Percentiles rank a stretch among this genome's conserved stretches.
Conservation (phyloP, 2,329 filamentous ascomycete species). For the Colletotrichum sp. region DNA sequence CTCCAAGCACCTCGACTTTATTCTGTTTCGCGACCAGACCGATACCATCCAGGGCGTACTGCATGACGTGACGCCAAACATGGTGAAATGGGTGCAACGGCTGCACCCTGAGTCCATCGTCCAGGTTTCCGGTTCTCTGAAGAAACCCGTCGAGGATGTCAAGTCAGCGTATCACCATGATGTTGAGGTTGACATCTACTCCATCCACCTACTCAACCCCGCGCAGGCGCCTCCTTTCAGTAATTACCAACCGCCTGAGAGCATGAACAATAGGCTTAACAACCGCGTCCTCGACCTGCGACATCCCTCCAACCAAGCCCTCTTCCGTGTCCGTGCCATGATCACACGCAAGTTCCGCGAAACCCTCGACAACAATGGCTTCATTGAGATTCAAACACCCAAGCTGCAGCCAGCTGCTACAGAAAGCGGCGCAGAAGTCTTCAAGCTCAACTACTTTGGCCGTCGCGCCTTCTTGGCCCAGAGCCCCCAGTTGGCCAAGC, state of each 20-base stretch:
- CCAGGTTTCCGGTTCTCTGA: constrained; percentile 75
- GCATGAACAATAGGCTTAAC: constrained; percentile 29
- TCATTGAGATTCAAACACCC: constrained; percentile 93
- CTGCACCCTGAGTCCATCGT: constrained; percentile 80
- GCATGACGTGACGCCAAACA: constrained; percentile 60
- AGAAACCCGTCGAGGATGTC: constrained; percentile 75
- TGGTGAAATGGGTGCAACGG: constrained; percentile 88
- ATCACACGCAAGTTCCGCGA: constrained; percentile 81
- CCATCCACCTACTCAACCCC: constrained; percentile 56
- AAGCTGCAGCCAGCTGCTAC: constrained; percentile 91
- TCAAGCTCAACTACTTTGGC: constrained; percentile 90
- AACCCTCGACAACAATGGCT: constrained; percentile 75
- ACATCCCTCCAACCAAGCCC: constrained; percentile 83
- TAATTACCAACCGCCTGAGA: constrained; percentile 44
- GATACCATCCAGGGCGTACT: constrained; percentile 86
- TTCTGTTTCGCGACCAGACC: constrained; percentile 85
- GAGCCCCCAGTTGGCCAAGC: constrained; percentile 90
- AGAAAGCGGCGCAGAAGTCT: constrained; percentile 90
- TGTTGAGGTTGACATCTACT: constrained; percentile 73
- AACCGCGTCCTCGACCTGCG: constrained; percentile 80
- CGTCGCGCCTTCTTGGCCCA: constrained; percentile 88
- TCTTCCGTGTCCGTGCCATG: constrained; percentile 85
- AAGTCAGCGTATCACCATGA: constrained; percentile 77
- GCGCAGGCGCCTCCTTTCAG: constrained; percentile 55
- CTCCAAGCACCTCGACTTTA: constrained; percentile 82